A percentile compares a stretch with the other conserved stretches of the same genome.
These are phyloP conservation scores for Candida easanensis DNA, from an alignment of 805 yeast genomes.

Conservation along the genomic window DNA sequence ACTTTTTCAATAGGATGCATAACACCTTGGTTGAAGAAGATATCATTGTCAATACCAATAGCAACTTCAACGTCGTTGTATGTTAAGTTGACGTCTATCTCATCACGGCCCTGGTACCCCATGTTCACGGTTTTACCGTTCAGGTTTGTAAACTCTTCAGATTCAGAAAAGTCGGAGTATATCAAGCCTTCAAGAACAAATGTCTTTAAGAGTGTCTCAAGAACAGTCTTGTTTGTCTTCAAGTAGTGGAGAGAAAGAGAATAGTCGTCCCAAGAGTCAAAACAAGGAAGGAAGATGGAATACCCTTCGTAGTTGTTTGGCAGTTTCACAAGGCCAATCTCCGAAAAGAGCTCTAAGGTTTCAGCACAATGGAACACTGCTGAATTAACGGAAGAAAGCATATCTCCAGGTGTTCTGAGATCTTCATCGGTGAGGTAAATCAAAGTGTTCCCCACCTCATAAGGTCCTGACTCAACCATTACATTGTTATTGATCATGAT, in stretches of 20 bases:
- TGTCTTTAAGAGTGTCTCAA: conserved; percentile 53
- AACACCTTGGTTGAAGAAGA: conserved; percentile 81
- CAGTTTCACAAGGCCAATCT: conserved; percentile 50
- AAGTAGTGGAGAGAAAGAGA: conserved; percentile 62
- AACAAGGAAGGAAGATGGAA: conserved; percentile 76
- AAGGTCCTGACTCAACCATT: conserved; percentile 42
- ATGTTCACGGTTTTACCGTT: conserved; percentile 27
- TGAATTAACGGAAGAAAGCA: conserved; percentile 65
- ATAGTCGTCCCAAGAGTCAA: conserved; percentile 63
- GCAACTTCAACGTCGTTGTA: conserved; percentile 21
- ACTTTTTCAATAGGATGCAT: conserved; percentile 64
- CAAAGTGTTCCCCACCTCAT: conserved; percentile 57
- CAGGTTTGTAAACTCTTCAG: conserved; percentile 30
- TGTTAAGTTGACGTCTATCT: conserved; percentile 21
- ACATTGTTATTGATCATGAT: conserved; percentile 55
- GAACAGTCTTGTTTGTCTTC: conserved; percentile 45
- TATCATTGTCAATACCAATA: conserved; percentile 48
- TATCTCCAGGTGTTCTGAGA: conserved; percentile 57
- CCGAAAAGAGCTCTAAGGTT: conserved; percentile 56
- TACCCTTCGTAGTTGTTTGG: conserved; percentile 60
- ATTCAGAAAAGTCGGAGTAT: conserved; percentile 57
- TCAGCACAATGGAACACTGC: conserved; percentile 55
- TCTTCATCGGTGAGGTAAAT: conserved; percentile 65
- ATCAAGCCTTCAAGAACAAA: conserved; percentile 59
- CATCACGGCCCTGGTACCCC: conserved; percentile 17